Evolutionary conservation across 805 yeast species (phyloP).

Genomic region (Nakazawaea ishiwadae): DNA sequence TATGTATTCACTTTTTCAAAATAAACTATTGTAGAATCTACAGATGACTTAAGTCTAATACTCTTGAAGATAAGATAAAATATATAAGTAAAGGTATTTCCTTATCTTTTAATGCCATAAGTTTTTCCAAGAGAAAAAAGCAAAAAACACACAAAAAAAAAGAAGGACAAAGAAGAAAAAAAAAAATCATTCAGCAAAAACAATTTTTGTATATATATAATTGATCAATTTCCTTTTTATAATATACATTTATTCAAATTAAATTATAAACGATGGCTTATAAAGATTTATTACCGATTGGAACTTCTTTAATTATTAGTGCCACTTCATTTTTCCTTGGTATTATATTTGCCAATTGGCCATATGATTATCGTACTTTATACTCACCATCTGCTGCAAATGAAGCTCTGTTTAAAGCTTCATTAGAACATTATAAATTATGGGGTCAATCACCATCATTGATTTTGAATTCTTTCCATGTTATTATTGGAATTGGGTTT

Average conservation of each 20-base stretch:
- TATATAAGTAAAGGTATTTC: too few relatives aligned
- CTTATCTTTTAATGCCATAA: too few relatives aligned
- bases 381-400: constrained; percentile 35
- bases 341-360: constrained; percentile 67
- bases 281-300: constrained; percentile 40
- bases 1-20: background rate
- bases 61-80: too few relatives aligned
- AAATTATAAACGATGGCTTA: too few relatives aligned
- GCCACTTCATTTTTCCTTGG: constrained; percentile 80
- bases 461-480: constrained; percentile 60
- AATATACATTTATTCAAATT: too few relatives aligned
- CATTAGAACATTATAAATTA: constrained; percentile 67
- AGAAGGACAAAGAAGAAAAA: too few relatives aligned
- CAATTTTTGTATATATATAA: too few relatives aligned
- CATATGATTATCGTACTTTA: constrained; percentile 74
- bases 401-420: constrained; percentile 48
- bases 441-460: constrained; percentile 65
- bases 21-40: background rate
- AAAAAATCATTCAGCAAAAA: too few relatives aligned
- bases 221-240: too few relatives aligned
- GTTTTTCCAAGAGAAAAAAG: too few relatives aligned
- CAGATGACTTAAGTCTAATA: too few relatives aligned
- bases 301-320: constrained; percentile 32
- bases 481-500: constrained; percentile 59
- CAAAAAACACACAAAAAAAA: too few relatives aligned